Evolutionary conservation across 148 eudicot species (phyloP).

Genomic region (Vaccinium corymbosum): DNA sequence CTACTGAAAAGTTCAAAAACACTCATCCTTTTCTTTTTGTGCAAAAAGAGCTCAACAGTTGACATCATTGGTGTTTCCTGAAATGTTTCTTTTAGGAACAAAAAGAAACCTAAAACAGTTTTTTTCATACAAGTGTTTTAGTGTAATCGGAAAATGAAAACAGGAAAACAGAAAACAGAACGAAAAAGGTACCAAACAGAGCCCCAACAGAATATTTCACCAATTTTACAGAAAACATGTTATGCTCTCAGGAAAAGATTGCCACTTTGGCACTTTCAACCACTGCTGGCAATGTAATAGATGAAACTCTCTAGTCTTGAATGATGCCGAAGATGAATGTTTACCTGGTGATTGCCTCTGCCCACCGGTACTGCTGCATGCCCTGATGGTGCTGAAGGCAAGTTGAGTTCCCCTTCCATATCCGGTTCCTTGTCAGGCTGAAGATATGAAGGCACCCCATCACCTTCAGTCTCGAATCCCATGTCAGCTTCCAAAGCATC

Average conservation of each 20-base stretch:
- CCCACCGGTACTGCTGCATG: constrained; percentile 52
- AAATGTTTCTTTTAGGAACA: background rate
- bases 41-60: background rate
- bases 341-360: constrained; percentile 57
- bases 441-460: constrained; percentile 85
- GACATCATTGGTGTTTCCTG: background rate
- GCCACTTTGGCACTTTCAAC: background rate
- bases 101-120: background rate
- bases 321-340: background rate
- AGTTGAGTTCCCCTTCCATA: constrained; percentile 58
- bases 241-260: background rate
- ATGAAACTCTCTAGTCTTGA: background rate
- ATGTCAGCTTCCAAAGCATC: constrained; percentile 88
- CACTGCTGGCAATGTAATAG: background rate
- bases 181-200: background rate
- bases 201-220: background rate
- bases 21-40: background rate
- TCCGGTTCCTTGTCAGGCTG: constrained; percentile 78
- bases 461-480: constrained; percentile 68
- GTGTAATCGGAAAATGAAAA: background rate
- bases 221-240: background rate
- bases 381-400: constrained; percentile 82
- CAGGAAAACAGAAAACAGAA: background rate
- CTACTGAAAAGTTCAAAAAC: background rate
- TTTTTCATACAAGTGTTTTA: background rate